Conservation (phyloP, 2,329 filamentous ascomycete species). For the Alternaria viburni region DNA sequence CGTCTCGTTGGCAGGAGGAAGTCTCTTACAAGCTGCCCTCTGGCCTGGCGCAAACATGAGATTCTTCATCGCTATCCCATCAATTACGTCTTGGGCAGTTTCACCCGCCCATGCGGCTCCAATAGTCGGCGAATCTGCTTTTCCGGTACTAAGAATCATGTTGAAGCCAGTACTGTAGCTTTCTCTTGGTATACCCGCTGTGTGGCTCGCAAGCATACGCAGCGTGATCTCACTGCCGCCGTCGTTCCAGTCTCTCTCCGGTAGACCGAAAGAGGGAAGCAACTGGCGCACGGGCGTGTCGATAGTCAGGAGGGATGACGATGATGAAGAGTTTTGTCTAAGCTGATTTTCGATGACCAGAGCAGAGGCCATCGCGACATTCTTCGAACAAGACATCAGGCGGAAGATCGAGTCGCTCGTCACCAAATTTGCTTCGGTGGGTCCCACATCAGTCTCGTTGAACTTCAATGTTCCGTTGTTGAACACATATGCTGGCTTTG, state of each 20-base stretch:
- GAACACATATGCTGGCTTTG: conserved; percentile 27
- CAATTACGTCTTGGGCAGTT: conserved; percentile 26
- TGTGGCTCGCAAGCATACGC: conserved; percentile 43
- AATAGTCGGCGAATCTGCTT: conserved; percentile 32
- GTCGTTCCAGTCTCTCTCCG: conserved; percentile 34
- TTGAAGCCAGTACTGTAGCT: conserved; percentile 42
- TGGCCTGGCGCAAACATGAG: conserved; percentile 42
- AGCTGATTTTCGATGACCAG: conserved; percentile 26
- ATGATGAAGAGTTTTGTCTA: not conserved
- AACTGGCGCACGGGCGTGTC: conserved; percentile 31
- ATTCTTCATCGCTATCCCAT: conserved; percentile 19
- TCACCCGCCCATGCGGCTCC: conserved; percentile 34
- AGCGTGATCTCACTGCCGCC: conserved; percentile 42
- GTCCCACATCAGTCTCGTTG: conserved; percentile 29
- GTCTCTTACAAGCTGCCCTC: conserved; percentile 26
- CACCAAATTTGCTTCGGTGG: conserved; percentile 14
- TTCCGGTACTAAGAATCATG: conserved; percentile 29
- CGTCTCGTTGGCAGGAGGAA: not conserved
- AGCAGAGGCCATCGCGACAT: conserved; percentile 32
- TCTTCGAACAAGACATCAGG: conserved; percentile 39
- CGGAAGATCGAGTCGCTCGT: conserved; percentile 42
- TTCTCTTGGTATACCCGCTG: conserved; percentile 35
- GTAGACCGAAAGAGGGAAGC: conserved; percentile 32
- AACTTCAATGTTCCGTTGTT: conserved; percentile 40
- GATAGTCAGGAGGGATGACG: conserved; percentile 16